Conservation (phyloP, 2,329 filamentous ascomycete genomes). For the Trichoderma endophyticum region DNA sequence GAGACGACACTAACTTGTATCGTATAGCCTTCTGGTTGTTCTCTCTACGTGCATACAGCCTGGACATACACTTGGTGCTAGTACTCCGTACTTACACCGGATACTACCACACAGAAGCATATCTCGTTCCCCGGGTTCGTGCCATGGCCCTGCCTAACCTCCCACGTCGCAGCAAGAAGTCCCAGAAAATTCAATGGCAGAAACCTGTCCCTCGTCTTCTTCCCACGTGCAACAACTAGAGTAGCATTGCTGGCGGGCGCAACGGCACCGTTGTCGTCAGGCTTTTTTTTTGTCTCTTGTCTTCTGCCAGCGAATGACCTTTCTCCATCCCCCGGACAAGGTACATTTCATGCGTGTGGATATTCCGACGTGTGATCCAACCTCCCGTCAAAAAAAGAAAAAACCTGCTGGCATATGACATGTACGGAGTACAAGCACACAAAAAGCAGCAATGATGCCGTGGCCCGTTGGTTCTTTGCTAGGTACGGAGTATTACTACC, state of each 20-base stretch:
- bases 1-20: not conserved
- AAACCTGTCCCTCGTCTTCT: not conserved
- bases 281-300: not conserved
- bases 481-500: not conserved
- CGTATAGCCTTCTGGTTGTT: not conserved
- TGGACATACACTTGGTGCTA: not conserved
- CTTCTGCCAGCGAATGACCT: not conserved
- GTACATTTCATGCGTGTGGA: constrained; percentile 13
- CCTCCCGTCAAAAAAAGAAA: not conserved
- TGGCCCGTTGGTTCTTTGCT: not conserved
- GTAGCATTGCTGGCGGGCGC: not conserved
- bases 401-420: not conserved
- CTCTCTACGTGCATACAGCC: not conserved
- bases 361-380: not conserved
- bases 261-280: not conserved
- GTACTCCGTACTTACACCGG: not conserved
- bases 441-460: not conserved
- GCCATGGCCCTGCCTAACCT: not conserved
- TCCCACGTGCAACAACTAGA: constrained; percentile 9
- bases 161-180: not conserved
- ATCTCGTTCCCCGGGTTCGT: not conserved
- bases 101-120: not conserved
- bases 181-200: not conserved
- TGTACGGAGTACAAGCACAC: not conserved
- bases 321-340: not conserved